Evolutionary conservation across 805 yeast genomes (phyloP).

Genomic region (Starmerella tilneyi): DNA sequence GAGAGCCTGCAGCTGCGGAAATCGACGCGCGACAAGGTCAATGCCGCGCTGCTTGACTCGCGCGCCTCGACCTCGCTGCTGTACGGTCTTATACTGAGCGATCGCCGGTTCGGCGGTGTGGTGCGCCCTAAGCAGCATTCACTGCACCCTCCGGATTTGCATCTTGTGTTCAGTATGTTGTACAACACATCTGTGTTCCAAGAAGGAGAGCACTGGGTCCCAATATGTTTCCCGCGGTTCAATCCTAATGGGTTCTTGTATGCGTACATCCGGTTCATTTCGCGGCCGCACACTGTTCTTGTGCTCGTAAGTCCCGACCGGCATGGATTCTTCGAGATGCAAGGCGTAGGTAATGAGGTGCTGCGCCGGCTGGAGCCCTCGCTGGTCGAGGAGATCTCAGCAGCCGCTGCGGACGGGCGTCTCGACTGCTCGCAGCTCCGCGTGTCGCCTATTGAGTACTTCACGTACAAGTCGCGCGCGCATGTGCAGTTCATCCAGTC

Average conservation of each 20-base stretch:
- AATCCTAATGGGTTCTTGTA: constrained; percentile 81
- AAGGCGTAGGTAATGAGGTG: constrained; percentile 47
- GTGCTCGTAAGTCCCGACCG: constrained; percentile 57
- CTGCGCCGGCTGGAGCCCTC: constrained; percentile 33
- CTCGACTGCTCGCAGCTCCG: constrained; percentile 34
- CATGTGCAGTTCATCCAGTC: constrained; percentile 54
- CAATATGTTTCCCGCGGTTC: constrained; percentile 83
- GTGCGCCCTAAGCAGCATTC: constrained; percentile 70
- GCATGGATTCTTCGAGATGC: constrained; percentile 67
- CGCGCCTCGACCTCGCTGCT: constrained; percentile 46
- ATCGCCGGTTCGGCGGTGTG: constrained; percentile 55
- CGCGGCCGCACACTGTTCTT: constrained; percentile 33
- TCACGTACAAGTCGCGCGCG: constrained; percentile 61
- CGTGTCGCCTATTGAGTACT: constrained; percentile 57
- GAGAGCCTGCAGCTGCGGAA: constrained; percentile 53
- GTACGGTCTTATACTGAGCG: constrained; percentile 64
- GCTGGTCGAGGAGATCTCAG: constrained; percentile 32
- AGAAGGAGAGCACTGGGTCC: constrained; percentile 74
- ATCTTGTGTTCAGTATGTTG: constrained; percentile 60
- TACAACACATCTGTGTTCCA: constrained; percentile 46
- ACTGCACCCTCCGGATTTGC: constrained; percentile 71
- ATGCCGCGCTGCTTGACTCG: constrained; percentile 42
- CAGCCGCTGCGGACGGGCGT: constrained; percentile 18
- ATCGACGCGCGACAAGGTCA: constrained; percentile 47
- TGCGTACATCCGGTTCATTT: constrained; percentile 59